These are phyloP conservation scores for Cladophialophora yegresii DNA, from an alignment of 2,329 filamentous ascomycete genomes.

Conservation along the genomic window DNA sequence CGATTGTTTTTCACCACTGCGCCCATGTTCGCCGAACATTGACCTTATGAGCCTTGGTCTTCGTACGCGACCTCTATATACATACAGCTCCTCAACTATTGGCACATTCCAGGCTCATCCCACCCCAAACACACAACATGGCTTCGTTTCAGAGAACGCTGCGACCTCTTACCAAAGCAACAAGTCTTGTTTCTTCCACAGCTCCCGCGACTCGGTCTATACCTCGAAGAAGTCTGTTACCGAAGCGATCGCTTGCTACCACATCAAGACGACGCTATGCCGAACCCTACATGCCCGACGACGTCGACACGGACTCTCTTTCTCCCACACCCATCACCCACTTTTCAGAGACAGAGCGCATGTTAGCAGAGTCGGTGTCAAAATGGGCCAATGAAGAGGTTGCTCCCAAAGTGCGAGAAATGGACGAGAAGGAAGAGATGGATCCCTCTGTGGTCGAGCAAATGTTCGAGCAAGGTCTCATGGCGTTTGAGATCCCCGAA, in stretches of 20 bases:
- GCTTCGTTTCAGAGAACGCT: conserved; percentile 52
- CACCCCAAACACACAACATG: conserved; percentile 42
- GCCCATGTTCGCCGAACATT: conserved; percentile 9
- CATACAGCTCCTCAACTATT: not conserved
- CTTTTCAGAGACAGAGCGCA: conserved; percentile 81
- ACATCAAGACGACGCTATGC: conserved; percentile 42
- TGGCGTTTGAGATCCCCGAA: conserved; percentile 97
- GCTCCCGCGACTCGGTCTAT: conserved; percentile 16
- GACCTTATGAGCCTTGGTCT: conserved; percentile 1
- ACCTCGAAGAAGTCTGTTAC: conserved; percentile 39
- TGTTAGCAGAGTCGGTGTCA: conserved; percentile 86
- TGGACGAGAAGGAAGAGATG: conserved; percentile 97
- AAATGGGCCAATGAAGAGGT: conserved; percentile 90
- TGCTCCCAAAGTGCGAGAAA: conserved; percentile 86
- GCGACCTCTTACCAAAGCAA: conserved; percentile 42
- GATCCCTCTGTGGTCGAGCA: conserved; percentile 84
- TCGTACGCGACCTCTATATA: not conserved
- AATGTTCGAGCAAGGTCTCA: conserved; percentile 94
- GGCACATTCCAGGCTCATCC: not conserved
- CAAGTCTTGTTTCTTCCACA: conserved; percentile 16
- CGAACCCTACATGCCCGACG: conserved; percentile 40
- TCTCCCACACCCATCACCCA: conserved; percentile 91
- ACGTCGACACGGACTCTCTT: conserved; percentile 69
- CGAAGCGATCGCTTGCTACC: conserved; percentile 42
- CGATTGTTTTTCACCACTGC: not conserved